A percentile compares a stretch with the other conserved stretches of the same genome.
Conservation (phyloP, 2,329 filamentous ascomycete genomes). For the Epicoccum sorghinum region DNA sequence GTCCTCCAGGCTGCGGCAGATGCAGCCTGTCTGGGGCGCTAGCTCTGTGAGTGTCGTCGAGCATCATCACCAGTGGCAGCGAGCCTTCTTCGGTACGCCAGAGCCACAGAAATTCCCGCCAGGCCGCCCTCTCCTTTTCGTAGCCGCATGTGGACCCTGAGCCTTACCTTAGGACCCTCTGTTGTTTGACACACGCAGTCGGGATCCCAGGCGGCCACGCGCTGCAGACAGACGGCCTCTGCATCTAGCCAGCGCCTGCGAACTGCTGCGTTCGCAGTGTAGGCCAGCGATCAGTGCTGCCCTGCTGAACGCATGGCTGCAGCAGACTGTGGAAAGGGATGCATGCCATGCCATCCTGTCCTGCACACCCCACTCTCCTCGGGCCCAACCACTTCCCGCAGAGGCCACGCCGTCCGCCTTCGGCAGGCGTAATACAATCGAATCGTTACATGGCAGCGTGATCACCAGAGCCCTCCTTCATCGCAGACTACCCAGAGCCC, state of each 20-base stretch:
- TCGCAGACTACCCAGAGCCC: constrained; percentile 11
- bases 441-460: constrained; percentile 25
- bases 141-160: constrained; percentile 24
- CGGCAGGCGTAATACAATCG: constrained; percentile 18
- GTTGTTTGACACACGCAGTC: constrained; percentile 6
- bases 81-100: neutral
- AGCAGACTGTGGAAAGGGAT: constrained; percentile 24
- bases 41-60: constrained; percentile 10
- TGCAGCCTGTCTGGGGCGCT: constrained; percentile 2
- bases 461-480: constrained; percentile 24
- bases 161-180: constrained; percentile 20
- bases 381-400: constrained; percentile 19
- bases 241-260: constrained; percentile 21
- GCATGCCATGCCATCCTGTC: constrained; percentile 25
- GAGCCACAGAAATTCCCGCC: constrained; percentile 19
- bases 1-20: constrained; percentile 2
- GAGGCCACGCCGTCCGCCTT: constrained; percentile 18
- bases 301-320: constrained; percentile 26
- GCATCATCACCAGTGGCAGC: neutral
- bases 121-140: constrained; percentile 21
- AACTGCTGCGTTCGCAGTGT: constrained; percentile 29
- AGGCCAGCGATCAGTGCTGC: constrained; percentile 10
- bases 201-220: constrained; percentile 8
- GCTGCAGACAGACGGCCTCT: constrained; percentile 5
- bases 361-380: constrained; percentile 32